Evolutionary conservation across 179 eudicot species (phyloP).

Genomic region (Vitellaria paradoxa): DNA sequence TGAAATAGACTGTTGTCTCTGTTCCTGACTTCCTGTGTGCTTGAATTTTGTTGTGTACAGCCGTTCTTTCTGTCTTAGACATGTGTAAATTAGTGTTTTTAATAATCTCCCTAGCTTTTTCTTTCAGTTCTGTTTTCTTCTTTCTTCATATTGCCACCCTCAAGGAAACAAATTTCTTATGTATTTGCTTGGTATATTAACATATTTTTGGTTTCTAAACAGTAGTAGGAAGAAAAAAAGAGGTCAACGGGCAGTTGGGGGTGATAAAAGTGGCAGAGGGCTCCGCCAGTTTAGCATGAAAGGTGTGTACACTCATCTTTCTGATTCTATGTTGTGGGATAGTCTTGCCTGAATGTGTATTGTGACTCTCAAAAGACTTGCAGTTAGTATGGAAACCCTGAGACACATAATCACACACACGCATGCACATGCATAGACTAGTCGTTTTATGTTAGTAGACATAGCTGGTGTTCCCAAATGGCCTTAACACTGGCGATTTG

Average conservation of each 20-base stretch:
- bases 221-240: constrained; percentile 82
- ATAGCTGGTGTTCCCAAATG: neutral
- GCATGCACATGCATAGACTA: neutral
- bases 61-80: no score
- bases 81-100: no score
- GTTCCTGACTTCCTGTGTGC: no score
- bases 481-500: neutral
- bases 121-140: neutral
- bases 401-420: neutral
- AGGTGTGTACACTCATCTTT: constrained; percentile 44
- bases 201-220: constrained; percentile 16
- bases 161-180: neutral
- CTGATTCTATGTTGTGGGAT: neutral
- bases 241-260: constrained; percentile 72
- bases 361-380: neutral
- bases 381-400: neutral
- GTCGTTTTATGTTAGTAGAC: neutral
- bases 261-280: constrained; percentile 89
- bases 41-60: no score
- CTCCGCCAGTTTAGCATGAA: constrained; percentile 98
- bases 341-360: neutral
- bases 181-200: neutral
- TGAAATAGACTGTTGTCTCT: no score
- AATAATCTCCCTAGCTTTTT: neutral
- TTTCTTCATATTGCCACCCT: neutral